phyloP scores from a whole-genome alignment of 2,329 filamentous ascomycete species.

The Emergomyces orientalis region DNA sequence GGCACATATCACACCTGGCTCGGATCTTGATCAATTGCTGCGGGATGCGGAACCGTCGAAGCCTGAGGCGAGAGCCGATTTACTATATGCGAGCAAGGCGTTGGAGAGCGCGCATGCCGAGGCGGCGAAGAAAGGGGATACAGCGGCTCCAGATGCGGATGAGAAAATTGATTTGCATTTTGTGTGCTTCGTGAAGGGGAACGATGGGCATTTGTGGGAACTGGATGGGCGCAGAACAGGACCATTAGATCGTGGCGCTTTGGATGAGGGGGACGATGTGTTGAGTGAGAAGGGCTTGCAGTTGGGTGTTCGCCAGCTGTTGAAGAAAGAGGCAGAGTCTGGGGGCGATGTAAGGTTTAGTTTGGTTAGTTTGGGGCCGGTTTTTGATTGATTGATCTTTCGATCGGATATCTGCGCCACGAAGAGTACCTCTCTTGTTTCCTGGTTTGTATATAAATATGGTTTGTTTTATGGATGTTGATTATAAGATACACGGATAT shows the following conservation, averaged over 20 bases:
- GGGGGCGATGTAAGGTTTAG: constrained; percentile 52
- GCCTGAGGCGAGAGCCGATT: constrained; percentile 55
- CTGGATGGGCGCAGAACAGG: constrained; percentile 67
- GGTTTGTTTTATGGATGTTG: neutral
- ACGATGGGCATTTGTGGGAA: constrained; percentile 67
- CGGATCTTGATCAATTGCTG: constrained; percentile 49
- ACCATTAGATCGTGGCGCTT: constrained; percentile 56
- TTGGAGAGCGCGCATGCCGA: constrained; percentile 70
- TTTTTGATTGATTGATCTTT: constrained; percentile 39
- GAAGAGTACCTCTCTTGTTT: neutral
- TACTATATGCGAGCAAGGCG: constrained; percentile 66
- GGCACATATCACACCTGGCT: constrained; percentile 47
- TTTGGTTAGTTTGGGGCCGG: constrained; percentile 50
- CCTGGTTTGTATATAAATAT: neutral
- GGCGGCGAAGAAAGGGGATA: constrained; percentile 70
- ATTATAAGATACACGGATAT: neutral
- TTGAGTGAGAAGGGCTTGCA: constrained; percentile 65
- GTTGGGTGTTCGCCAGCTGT: constrained; percentile 55
- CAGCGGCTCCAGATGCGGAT: constrained; percentile 64
- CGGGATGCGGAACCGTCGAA: constrained; percentile 59
- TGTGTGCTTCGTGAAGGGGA: constrained; percentile 80
- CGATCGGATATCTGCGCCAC: neutral
- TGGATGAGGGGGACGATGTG: constrained; percentile 58
- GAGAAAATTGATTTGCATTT: constrained; percentile 89
- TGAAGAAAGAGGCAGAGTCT: constrained; percentile 48